Evolutionary conservation across 176 grass and related monocot species (phyloP), one percentile per base, ranked within the genome.

Genomic region (Pontederia paniculata): DNA sequence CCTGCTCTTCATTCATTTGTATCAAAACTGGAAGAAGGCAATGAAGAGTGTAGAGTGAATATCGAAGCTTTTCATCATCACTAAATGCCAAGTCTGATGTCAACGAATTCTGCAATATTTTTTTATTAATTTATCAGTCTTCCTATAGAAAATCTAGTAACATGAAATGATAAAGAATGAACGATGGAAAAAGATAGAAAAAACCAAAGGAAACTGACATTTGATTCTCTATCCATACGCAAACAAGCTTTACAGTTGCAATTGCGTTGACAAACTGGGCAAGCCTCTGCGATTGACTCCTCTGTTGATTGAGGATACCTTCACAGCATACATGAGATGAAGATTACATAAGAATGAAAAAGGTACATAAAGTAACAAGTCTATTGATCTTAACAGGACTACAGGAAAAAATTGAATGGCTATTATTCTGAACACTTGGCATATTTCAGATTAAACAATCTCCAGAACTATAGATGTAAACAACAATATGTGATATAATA

Each of bases 161-260:
- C n/a, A n/a, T n/a, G n/a, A n/a, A n/a, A n/a, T 5, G 1, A 1
- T n/a, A 50, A 12, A 50, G 5, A 50, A 50, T n/a, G n/a, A 50
- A 31, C 25, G 1, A n/a, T 31, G 12, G 48, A 50, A 14, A 50
- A 15, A 50, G 14, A 50, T 15, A 50, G 48, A n/a, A n/a, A 17
- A 50, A 17, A 16, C 48, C 1, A 17, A 14, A 48, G 12, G 9
- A 14, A 45, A 46, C 41, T 13, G 2, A 62, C 59, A n/a, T 46
- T 47, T 23, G 14, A 61, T 19, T 17, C 18, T 21, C 2, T 41
- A 62, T 62, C 20, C 21, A 49, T 1, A 5, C 62, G 62, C 46
- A 65, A 50, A 21, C 62, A 65, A 48, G 62, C 45, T 65, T 65
- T 65, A 17, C 62, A 65, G 15, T 65, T 65, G 22, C 62, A 65